phyloP scores from a whole-genome alignment of 2,329 filamentous ascomycete genomes.

The Cryoendolithus antarcticus region DNA sequence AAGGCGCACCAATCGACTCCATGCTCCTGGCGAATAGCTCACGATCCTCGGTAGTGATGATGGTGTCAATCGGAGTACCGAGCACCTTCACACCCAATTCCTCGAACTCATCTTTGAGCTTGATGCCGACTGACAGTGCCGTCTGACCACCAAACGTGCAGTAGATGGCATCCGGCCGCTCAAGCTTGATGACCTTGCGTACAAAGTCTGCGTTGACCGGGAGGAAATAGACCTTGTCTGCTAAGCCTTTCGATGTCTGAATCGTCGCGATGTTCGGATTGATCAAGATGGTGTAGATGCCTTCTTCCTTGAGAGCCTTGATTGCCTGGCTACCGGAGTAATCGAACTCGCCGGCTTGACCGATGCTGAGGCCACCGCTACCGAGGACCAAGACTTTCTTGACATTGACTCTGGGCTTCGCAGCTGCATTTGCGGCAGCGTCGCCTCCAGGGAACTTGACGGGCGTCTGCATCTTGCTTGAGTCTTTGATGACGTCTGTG shows the following conservation, averaged over 20 bases:
- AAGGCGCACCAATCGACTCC: slow-evolving; percentile 94
- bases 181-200: slow-evolving; percentile 90
- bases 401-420: slow-evolving; percentile 73
- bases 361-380: slow-evolving; percentile 88
- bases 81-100: slow-evolving; percentile 92
- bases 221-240: slow-evolving; percentile 96
- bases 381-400: slow-evolving; percentile 97
- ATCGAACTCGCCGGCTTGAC: slow-evolving; percentile 95
- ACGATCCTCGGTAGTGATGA: slow-evolving; percentile 90
- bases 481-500: slow-evolving; percentile 54
- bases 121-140: slow-evolving; percentile 86
- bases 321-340: slow-evolving; percentile 96
- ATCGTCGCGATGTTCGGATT: slow-evolving; percentile 99
- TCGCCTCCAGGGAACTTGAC: slow-evolving; percentile 82
- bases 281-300: slow-evolving; percentile 80
- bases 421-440: slow-evolving; percentile 61
- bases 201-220: slow-evolving; percentile 97
- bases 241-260: slow-evolving; percentile 90
- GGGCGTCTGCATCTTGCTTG: slow-evolving; percentile 54
- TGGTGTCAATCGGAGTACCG: slow-evolving; percentile 84
- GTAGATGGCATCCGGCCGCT: slow-evolving; percentile 93
- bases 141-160: slow-evolving; percentile 96
- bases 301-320: slow-evolving; percentile 92
- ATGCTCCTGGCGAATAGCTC: slow-evolving; percentile 92
- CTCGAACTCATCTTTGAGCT: slow-evolving; percentile 95